Percentiles rank a stretch among this genome's conserved stretches.
These are phyloP conservation scores for Polyporus tsugae DNA, from an alignment of 1,284 basidiomycete genomes.

Conservation along the genomic window DNA sequence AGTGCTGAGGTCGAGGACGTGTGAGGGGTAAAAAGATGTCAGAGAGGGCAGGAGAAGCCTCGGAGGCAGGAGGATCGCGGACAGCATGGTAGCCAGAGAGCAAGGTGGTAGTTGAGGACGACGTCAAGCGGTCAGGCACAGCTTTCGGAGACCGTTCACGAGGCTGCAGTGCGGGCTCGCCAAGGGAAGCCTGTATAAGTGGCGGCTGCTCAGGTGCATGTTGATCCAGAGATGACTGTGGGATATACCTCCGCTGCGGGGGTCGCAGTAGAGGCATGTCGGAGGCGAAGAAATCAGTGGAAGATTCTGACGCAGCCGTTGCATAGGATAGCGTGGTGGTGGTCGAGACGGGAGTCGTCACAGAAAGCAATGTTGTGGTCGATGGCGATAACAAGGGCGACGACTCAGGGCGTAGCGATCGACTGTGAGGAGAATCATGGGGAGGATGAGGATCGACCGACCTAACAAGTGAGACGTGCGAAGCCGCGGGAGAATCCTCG, in stretches of 20 bases:
- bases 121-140: constrained; percentile 25
- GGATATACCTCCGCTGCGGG: constrained; percentile 21
- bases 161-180: constrained; percentile 5
- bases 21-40: constrained; percentile 2
- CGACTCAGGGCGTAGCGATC: constrained; percentile 7
- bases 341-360: constrained; percentile 14
- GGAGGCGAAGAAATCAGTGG: constrained; percentile 24
- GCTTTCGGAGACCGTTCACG: constrained; percentile 18
- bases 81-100: constrained; percentile 24
- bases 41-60: constrained; percentile 10
- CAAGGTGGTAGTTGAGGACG: constrained; percentile 30
- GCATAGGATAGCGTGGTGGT: constrained; percentile 20
- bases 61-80: constrained; percentile 23
- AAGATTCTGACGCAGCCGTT: constrained; percentile 17
- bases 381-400: constrained; percentile 12
- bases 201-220: not conserved
- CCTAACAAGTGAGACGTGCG: constrained; percentile 18
- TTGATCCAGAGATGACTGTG: constrained; percentile 18
- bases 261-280: constrained; percentile 29
- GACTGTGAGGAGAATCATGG: constrained; percentile 2
- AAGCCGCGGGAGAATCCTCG: constrained; percentile 20
- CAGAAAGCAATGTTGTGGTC: constrained; percentile 11
- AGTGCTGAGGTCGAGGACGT: constrained; percentile 3
- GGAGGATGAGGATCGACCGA: constrained; percentile 14
- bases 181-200: constrained; percentile 2